These are phyloP conservation scores for Leishmania tropica DNA, from an alignment of 208 protist species.

Conservation along the genomic window DNA sequence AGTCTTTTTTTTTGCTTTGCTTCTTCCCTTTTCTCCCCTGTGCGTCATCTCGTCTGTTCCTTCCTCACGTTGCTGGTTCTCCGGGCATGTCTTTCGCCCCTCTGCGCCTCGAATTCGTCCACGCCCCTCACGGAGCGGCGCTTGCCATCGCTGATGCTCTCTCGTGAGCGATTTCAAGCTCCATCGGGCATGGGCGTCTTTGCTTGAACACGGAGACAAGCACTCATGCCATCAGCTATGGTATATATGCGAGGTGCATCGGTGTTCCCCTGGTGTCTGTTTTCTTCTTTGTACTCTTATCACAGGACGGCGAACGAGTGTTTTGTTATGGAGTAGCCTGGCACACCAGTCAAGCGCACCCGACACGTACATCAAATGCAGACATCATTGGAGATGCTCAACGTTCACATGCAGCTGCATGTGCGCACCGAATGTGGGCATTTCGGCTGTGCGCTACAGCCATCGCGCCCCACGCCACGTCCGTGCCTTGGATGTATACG, in stretches of 20 bases:
- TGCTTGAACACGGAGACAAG: neutral
- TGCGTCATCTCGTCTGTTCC: neutral
- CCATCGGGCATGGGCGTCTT: neutral
- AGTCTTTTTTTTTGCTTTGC: neutral
- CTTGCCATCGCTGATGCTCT: neutral
- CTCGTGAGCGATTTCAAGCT: neutral
- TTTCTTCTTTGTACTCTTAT: neutral
- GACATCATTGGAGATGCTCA: neutral
- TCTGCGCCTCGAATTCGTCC: neutral
- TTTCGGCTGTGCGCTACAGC: neutral
- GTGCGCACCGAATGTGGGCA: neutral
- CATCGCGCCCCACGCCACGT: neutral
- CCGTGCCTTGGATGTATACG: neutral
- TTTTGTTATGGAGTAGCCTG: neutral
- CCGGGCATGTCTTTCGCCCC: neutral
- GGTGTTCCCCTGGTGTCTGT: neutral
- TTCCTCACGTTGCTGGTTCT: neutral
- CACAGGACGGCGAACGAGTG: neutral
- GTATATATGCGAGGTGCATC: neutral
- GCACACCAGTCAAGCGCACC: no score
- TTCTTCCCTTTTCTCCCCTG: neutral
- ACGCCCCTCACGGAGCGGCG: neutral
- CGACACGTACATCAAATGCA: neutral
- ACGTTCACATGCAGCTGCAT: neutral
- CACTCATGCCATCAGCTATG: neutral